These are phyloP conservation scores for Sarocladiaceae sp. DNA, from an alignment of 2,329 filamentous ascomycete genomes.

Conservation along the genomic window DNA sequence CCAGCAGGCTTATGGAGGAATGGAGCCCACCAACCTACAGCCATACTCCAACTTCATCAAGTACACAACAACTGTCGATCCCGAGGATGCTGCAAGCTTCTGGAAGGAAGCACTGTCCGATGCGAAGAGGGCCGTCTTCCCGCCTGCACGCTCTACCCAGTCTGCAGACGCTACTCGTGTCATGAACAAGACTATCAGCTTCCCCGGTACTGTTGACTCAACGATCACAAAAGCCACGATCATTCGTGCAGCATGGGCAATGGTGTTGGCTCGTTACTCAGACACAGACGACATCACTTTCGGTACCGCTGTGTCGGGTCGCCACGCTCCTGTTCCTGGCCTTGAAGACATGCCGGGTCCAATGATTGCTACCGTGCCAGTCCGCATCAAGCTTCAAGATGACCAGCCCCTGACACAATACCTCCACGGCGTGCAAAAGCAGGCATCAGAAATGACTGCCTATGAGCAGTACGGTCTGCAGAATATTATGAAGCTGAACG, in stretches of 20 bases:
- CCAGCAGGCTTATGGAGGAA: slow-evolving; percentile 1
- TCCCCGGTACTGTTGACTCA: neutral
- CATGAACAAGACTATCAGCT: neutral
- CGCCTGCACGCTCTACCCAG: too few relatives aligned
- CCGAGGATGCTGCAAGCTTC: neutral
- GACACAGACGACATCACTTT: too few relatives aligned
- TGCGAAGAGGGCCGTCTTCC: slow-evolving; percentile 12
- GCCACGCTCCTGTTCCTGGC: too few relatives aligned
- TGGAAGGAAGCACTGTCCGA: slow-evolving; percentile 3
- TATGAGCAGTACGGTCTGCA: slow-evolving; percentile 19
- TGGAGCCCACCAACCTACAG: slow-evolving; percentile 17
- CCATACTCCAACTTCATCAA: slow-evolving; percentile 35
- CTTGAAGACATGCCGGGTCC: slow-evolving; percentile 15
- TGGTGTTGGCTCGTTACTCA: too few relatives aligned
- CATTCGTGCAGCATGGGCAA: too few relatives aligned
- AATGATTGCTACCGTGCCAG: slow-evolving; percentile 14
- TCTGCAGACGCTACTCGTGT: neutral
- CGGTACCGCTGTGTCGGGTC: too few relatives aligned
- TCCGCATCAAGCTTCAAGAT: slow-evolving; percentile 9
- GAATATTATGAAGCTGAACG: slow-evolving; percentile 16
- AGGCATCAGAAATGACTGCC: slow-evolving; percentile 15
- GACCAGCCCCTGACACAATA: slow-evolving; percentile 11
- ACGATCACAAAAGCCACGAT: too few relatives aligned
- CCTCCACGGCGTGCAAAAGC: slow-evolving; percentile 12
- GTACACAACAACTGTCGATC: slow-evolving; percentile 28